Evolutionary conservation across 2,329 filamentous ascomycete genomes (phyloP), one percentile per base, ranked within the genome.

Genomic region (Ceratocystis ficicola): DNA sequence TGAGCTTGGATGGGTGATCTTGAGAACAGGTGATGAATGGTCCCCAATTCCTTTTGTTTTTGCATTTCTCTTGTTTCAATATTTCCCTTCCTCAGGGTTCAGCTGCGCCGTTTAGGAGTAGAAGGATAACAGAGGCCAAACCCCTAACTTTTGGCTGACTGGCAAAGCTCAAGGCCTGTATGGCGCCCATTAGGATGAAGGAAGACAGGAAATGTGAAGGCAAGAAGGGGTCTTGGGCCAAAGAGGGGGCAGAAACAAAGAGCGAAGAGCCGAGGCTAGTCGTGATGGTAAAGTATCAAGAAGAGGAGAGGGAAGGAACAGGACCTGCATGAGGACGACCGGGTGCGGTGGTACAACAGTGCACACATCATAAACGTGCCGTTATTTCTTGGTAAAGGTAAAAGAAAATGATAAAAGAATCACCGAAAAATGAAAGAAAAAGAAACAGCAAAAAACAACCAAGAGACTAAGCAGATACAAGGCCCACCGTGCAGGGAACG

Each of bases 251-350:
- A 30, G 20, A 30, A 5, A 57, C 10, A 57, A 32, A 57, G 22
- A 52, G 52, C 52, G 52, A 57, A 57, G 52, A 57, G 52, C 52
- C 52, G 52, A 57, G 10, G 22, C 52, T 57, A 28, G 52, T 57
- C 15, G 52, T 30, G 52, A 28, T 22, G 32, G 52, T n/a, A 30
- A 17, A 57, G 52, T 17, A 57, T 4, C 25, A 30, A 57, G 15
- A 57, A 28, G 22, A n/a, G 2, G 52, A 32, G 10, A 57, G 48
- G n/a, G 48, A 41, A 41, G 36, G 36, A 41, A 12, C n/a, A 50
- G 48, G 48, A 50, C n/a, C n/a, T 22, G 48, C 48, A 22, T 20
- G 20, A 50, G 48, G 8, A 50, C n/a, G n/a, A 25, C 48, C 20
- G 36, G 36, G n/a, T 50, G 17, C 46, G 46, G 17, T n/a, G n/a